Conservation (phyloP, 2,329 filamentous ascomycete species). For the Ciborinia camelliae region DNA sequence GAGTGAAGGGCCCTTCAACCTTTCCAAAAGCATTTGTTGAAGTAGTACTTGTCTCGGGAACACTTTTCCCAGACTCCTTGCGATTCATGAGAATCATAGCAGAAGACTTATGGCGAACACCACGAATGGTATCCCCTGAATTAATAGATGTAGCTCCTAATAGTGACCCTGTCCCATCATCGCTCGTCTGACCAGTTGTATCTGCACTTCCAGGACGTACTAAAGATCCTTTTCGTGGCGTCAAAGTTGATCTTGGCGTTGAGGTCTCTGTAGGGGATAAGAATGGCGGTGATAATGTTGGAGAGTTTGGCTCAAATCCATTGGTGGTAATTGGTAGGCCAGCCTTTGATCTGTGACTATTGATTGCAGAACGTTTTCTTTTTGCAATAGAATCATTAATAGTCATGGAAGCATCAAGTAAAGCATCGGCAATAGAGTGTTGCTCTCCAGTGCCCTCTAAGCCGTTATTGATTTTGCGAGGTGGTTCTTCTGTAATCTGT, state of each 20-base stretch:
- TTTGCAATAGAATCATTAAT: slow-evolving; percentile 66
- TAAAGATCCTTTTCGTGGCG: slow-evolving; percentile 25
- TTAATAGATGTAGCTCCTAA: slow-evolving; percentile 33
- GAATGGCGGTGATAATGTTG: slow-evolving; percentile 27
- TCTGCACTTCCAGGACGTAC: slow-evolving; percentile 18
- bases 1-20: slow-evolving; percentile 50
- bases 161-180: slow-evolving; percentile 36
- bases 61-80: slow-evolving; percentile 55
- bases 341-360: slow-evolving; percentile 48
- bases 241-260: slow-evolving; percentile 19
- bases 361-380: slow-evolving; percentile 50
- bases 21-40: slow-evolving; percentile 62
- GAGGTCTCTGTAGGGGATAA: slow-evolving; percentile 29
- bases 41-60: slow-evolving; percentile 62
- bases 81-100: slow-evolving; percentile 59
- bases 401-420: slow-evolving; percentile 87
- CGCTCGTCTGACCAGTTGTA: slow-evolving; percentile 29
- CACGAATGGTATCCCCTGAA: slow-evolving; percentile 39
- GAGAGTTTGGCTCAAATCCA: slow-evolving; percentile 24
- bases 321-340: slow-evolving; percentile 29
- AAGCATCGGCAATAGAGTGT: slow-evolving; percentile 84
- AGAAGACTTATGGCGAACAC: slow-evolving; percentile 56
- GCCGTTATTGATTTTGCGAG: slow-evolving; percentile 38
- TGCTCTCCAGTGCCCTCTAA: slow-evolving; percentile 38
- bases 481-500: slow-evolving; percentile 48